Percentiles rank a stretch among this genome's conserved stretches.
These are phyloP conservation scores for Gossypium arboreum DNA, from an alignment of 345 rosid species.

Conservation along the genomic window DNA sequence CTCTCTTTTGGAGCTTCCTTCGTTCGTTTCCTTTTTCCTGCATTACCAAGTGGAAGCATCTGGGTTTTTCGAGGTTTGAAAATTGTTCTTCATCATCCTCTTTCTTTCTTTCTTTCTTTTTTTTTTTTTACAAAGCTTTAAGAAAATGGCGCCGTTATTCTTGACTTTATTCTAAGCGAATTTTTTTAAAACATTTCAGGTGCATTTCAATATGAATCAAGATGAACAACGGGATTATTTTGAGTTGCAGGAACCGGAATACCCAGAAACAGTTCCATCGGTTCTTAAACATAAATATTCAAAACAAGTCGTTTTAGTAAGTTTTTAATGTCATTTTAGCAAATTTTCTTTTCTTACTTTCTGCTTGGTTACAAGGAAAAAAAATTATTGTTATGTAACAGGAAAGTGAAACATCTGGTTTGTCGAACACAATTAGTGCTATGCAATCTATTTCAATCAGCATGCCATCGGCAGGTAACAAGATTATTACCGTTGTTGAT, in stretches of 20 bases:
- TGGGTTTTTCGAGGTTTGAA: too few species aligned
- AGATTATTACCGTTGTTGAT: slow-evolving; percentile 15
- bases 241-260: slow-evolving; percentile 3
- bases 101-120: too few species aligned
- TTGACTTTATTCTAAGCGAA: too few species aligned
- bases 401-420: slow-evolving; percentile 9
- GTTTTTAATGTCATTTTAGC: background rate
- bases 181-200: slow-evolving; percentile 4
- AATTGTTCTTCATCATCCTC: too few species aligned
- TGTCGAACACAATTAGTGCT: background rate
- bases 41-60: too few species aligned
- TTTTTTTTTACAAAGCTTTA: too few species aligned
- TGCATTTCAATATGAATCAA: slow-evolving; percentile 26
- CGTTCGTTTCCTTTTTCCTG: background rate
- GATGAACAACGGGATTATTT: too few species aligned
- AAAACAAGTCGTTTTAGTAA: slow-evolving; percentile 30
- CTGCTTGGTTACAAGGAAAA: too few species aligned
- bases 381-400: background rate
- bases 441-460: slow-evolving; percentile 20
- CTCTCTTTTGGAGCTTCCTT: background rate
- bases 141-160: too few species aligned
- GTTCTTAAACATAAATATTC: slow-evolving; percentile 37
- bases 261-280: slow-evolving; percentile 30
- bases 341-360: too few species aligned
- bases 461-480: slow-evolving; percentile 32